A percentile compares a stretch with the other conserved stretches of the same genome.
Conservation (phyloP, 495 filamentous ascomycete species). For the Lindgomyces ingoldianus region DNA sequence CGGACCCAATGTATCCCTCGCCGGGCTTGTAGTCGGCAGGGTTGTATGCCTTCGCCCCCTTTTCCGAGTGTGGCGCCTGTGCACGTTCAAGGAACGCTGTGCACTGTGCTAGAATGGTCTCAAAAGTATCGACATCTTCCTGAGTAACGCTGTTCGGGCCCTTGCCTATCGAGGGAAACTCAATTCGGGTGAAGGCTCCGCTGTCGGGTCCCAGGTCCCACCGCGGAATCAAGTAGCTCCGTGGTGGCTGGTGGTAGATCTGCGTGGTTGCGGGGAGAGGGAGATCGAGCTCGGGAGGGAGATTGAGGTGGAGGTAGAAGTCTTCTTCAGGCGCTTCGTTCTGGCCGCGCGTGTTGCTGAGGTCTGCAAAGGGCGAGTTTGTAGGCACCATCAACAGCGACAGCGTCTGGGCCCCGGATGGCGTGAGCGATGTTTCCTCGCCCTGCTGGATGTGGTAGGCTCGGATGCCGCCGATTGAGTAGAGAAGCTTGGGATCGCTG, state of each 20-base stretch:
- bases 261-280: slow-evolving; percentile 89
- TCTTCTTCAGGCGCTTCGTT: slow-evolving; percentile 73
- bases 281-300: slow-evolving; percentile 91
- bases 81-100: slow-evolving; percentile 84
- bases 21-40: slow-evolving; percentile 76
- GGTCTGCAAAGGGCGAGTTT: slow-evolving; percentile 66
- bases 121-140: slow-evolving; percentile 93
- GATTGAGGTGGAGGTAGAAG: slow-evolving; percentile 90
- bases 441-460: slow-evolving; percentile 89
- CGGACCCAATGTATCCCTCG: slow-evolving; percentile 66
- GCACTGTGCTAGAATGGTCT: slow-evolving; percentile 93
- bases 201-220: slow-evolving; percentile 87
- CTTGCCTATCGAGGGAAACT: slow-evolving; percentile 74
- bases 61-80: slow-evolving; percentile 47
- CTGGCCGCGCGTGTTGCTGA: slow-evolving; percentile 56
- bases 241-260: slow-evolving; percentile 89
- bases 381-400: slow-evolving; percentile 94
- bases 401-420: slow-evolving; percentile 82
- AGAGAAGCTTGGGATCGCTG: slow-evolving; percentile 76
- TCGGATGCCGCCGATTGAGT: slow-evolving; percentile 78
- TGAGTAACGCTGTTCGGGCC: slow-evolving; percentile 67
- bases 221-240: slow-evolving; percentile 85
- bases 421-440: slow-evolving; percentile 76
- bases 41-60: slow-evolving; percentile 65
- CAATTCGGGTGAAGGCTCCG: slow-evolving; percentile 86